Evolutionary conservation across 2,329 filamentous ascomycete species (phyloP).

Genomic region (Biscogniauxia sp.): DNA sequence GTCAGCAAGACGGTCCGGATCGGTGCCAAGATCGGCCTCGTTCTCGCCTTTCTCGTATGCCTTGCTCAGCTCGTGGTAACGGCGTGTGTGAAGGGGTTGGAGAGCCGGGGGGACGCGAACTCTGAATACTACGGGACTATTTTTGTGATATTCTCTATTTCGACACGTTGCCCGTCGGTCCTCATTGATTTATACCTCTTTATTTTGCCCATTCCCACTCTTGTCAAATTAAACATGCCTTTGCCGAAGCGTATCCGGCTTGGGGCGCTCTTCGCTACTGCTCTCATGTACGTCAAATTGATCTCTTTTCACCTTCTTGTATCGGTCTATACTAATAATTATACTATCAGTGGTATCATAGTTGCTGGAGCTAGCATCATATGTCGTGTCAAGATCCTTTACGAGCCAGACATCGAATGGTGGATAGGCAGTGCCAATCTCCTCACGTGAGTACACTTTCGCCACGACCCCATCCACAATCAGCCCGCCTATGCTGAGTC

Average conservation of each 20-base stretch:
- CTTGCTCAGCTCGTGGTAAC: constrained; percentile 5
- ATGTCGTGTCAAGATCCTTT: no score
- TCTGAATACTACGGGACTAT: not conserved
- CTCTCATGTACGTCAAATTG: constrained; percentile 7
- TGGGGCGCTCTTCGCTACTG: constrained; percentile 14
- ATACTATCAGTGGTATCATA: constrained; percentile 1
- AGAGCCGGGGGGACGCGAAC: constrained; percentile 3
- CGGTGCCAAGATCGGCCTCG: constrained; percentile 13
- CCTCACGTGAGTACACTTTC: not conserved
- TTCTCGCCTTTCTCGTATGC: constrained; percentile 12
- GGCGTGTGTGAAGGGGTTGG: constrained; percentile 7
- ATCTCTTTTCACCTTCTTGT: not conserved
- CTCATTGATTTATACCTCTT: constrained; percentile 18
- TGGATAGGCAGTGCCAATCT: no score
- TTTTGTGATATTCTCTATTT: not conserved
- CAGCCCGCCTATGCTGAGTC: not conserved
- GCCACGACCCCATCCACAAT: not conserved
- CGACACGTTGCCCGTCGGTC: constrained; percentile 5
- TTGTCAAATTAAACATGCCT: constrained; percentile 11
- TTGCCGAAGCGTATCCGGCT: constrained; percentile 7
- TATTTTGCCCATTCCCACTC: constrained; percentile 11
- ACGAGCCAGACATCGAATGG: no score
- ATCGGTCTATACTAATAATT: not conserved
- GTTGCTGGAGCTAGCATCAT: not conserved
- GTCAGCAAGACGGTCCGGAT: constrained; percentile 6